Conservation (phyloP, 1,284 basidiomycete genomes). For the Malassezia cuniculi region DNA sequence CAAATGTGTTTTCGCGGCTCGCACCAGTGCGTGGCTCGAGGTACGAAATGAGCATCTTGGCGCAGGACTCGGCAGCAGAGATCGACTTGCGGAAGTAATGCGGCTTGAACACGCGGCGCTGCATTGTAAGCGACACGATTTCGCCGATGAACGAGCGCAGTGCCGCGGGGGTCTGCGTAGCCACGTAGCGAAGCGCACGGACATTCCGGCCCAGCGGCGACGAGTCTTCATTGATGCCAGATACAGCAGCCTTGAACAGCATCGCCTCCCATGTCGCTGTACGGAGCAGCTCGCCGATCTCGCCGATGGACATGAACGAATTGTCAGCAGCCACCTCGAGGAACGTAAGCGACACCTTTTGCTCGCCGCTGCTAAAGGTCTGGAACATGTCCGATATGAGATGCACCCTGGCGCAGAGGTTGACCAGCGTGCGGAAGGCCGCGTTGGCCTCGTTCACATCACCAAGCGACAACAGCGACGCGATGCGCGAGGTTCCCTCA, state of each 20-base stretch:
- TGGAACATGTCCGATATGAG: constrained; percentile 77
- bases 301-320: constrained; percentile 55
- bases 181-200: constrained; percentile 58
- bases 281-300: constrained; percentile 73
- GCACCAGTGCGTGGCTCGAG: constrained; percentile 54
- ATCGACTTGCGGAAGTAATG: constrained; percentile 66
- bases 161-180: constrained; percentile 63
- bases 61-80: constrained; percentile 58
- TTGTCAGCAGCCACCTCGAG: constrained; percentile 52
- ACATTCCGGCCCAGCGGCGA: constrained; percentile 16
- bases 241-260: constrained; percentile 52
- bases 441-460: constrained; percentile 53
- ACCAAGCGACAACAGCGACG: constrained; percentile 35
- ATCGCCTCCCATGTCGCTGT: constrained; percentile 75
- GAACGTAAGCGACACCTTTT: constrained; percentile 61
- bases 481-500: constrained; percentile 1
- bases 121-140: constrained; percentile 68
- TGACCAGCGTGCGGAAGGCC: constrained; percentile 63
- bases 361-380: constrained; percentile 61
- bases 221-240: constrained; percentile 15
- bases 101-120: constrained; percentile 63
- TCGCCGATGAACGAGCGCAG: constrained; percentile 79
- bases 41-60: constrained; percentile 61
- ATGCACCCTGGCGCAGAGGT: constrained; percentile 64
- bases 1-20: constrained; percentile 46